phyloP scores from a whole-genome alignment of 768 basidiomycete genomes.

The Holtermanniella nyarrowii region DNA sequence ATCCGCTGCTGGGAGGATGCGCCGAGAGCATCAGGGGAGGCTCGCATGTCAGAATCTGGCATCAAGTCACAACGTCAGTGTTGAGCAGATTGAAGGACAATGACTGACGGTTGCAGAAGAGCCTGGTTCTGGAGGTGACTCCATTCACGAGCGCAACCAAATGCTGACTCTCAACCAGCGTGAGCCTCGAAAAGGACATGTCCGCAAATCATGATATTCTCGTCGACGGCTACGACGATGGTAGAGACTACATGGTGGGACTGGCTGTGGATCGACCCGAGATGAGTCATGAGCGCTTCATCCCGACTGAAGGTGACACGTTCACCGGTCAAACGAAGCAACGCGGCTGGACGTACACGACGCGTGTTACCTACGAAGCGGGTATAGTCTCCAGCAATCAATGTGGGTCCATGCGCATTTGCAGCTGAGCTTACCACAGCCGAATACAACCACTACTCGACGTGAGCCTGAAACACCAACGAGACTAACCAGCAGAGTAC shows the following conservation, averaged over 20 bases:
- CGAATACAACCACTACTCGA: conserved; percentile 10
- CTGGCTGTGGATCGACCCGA: not conserved
- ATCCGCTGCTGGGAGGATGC: conserved; percentile 13
- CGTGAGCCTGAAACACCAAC: not conserved
- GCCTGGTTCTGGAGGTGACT: conserved; percentile 14
- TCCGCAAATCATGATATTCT: not conserved
- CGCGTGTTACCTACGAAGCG: conserved; percentile 1
- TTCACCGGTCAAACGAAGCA: conserved; percentile 1
- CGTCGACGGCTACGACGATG: not conserved
- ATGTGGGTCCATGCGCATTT: not conserved
- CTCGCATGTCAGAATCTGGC: conserved; percentile 13
- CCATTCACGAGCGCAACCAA: not conserved
- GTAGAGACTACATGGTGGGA: not conserved
- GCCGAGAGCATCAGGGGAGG: conserved; percentile 18
- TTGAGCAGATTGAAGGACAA: not conserved
- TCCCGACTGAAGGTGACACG: not conserved
- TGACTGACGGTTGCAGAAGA: conserved; percentile 3
- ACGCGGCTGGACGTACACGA: conserved; percentile 10
- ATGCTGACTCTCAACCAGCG: too few relatives aligned
- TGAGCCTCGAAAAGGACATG: not conserved
- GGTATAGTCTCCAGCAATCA: conserved; percentile 2
- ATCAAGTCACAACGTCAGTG: conserved; percentile 11
- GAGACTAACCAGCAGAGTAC: conserved; percentile 3
- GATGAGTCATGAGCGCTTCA: not conserved
- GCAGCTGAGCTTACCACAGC: conserved; percentile 2